phyloP scores from a whole-genome alignment of 805 yeast genomes.

The Kurtzmaniella cleridarum region DNA sequence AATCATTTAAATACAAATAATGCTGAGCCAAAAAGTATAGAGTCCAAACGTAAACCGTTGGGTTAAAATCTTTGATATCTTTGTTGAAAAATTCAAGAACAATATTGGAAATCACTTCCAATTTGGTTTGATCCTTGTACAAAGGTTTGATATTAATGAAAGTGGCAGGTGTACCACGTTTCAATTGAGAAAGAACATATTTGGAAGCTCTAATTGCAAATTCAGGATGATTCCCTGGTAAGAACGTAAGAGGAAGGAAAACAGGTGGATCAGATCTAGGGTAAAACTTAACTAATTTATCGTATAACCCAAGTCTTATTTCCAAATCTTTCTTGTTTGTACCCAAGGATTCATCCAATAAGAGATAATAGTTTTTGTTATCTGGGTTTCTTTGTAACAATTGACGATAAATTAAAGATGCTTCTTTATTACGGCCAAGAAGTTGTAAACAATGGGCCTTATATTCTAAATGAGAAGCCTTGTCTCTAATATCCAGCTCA shows the following conservation, averaged over 20 bases:
- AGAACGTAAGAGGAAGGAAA: constrained; percentile 70
- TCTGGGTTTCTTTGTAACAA: constrained; percentile 86
- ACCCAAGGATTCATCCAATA: constrained; percentile 62
- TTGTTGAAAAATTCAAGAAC: constrained; percentile 43
- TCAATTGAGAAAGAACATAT: constrained; percentile 59
- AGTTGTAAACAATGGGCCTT: constrained; percentile 60
- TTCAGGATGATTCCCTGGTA: constrained; percentile 46
- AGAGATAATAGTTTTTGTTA: constrained; percentile 55
- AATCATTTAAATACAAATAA: constrained; percentile 50
- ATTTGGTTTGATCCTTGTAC: constrained; percentile 42
- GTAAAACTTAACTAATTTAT: constrained; percentile 59
- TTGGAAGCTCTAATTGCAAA: constrained; percentile 42
- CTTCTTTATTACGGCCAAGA: constrained; percentile 54
- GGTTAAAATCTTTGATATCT: constrained; percentile 22
- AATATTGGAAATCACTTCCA: constrained; percentile 45
- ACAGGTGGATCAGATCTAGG: constrained; percentile 81
- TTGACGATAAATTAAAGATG: constrained; percentile 61
- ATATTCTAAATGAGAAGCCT: constrained; percentile 56
- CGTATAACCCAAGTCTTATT: constrained; percentile 57
- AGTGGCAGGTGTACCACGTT: constrained; percentile 84
- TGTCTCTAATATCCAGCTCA: constrained; percentile 49
- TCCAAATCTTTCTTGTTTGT: constrained; percentile 41
- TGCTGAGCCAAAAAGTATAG: constrained; percentile 77
- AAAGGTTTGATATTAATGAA: constrained; percentile 82
- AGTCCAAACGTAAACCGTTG: constrained; percentile 61